A percentile compares a stretch with the other conserved stretches of the same genome.
Evolutionary conservation across 2,329 filamentous ascomycete genomes (phyloP).

Genomic region (Fusarium xyrophilum): DNA sequence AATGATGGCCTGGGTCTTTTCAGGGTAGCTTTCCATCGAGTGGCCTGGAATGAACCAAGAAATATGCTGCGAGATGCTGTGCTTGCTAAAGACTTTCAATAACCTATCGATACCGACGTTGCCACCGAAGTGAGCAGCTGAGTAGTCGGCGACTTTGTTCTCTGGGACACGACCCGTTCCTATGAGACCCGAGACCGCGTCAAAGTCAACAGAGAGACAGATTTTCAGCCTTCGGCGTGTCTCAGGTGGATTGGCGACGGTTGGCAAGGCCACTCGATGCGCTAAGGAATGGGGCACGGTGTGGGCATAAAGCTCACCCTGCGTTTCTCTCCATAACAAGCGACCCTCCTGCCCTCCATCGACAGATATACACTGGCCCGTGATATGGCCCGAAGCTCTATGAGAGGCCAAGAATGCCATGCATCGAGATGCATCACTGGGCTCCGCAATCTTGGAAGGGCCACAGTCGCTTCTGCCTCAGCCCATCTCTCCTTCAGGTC

Average conservation of each 20-base stretch:
- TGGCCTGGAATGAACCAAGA: background rate
- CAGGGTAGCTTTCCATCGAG: background rate
- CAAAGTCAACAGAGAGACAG: background rate
- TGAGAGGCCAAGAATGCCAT: background rate
- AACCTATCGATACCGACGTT: background rate
- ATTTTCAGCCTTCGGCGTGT: background rate
- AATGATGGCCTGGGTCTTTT: background rate
- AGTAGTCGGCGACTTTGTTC: background rate
- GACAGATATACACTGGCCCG: background rate
- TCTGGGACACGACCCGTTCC: background rate
- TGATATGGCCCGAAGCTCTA: background rate
- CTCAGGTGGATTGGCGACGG: fast-evolving
- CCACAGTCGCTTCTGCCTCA: background rate
- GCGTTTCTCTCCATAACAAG: background rate
- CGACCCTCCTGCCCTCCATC: background rate
- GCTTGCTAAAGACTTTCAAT: background rate
- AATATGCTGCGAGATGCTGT: fast-evolving
- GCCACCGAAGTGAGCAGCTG: background rate
- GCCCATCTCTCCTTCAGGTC: background rate
- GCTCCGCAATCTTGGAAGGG: background rate
- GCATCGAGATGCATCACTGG: background rate
- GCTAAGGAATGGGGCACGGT: fast-evolving
- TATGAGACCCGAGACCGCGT: background rate
- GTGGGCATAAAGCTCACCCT: fast-evolving
- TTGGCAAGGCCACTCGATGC: fast-evolving